Evolutionary conservation across 208 protist genomes (phyloP).

Genomic region (Trypanosoma boissoni): DNA sequence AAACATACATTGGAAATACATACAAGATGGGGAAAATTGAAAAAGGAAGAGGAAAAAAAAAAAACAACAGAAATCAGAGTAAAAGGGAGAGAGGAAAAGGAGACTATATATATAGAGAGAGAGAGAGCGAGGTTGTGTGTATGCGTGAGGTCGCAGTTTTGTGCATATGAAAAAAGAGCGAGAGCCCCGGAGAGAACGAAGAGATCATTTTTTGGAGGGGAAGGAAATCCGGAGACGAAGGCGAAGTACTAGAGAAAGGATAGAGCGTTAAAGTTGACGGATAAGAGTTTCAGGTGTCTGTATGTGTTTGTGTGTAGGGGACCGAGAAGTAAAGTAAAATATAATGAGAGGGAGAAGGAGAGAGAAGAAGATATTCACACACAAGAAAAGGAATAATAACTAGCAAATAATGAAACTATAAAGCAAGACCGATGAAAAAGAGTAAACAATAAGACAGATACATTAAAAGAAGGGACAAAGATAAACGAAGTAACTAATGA

Average conservation of each 20-base stretch:
- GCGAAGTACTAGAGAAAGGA: background rate
- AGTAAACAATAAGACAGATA: background rate
- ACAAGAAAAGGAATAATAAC: constrained; percentile 1
- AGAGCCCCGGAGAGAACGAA: too few relatives aligned
- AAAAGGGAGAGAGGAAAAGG: background rate
- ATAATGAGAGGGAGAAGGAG: background rate
- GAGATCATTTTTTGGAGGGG: background rate
- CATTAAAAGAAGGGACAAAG: background rate
- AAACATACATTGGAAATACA: background rate
- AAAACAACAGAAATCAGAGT: constrained; percentile 7
- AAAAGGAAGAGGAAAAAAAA: constrained; percentile 9
- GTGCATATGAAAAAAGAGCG: too few relatives aligned
- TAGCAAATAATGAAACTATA: background rate
- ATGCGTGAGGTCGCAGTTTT: too few relatives aligned
- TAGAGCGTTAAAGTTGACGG: background rate
- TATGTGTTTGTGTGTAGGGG: background rate
- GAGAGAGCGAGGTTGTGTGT: too few relatives aligned
- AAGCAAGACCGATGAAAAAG: background rate
- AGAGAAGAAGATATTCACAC: background rate
- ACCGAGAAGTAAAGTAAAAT: background rate
- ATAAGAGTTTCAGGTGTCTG: too few relatives aligned
- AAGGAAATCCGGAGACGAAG: background rate
- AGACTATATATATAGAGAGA: background rate
- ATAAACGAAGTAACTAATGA: background rate
- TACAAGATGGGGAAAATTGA: background rate